Base-by-base conservation (phyloP, 345 rosid genomes). In the Raphanus raphanistrum region DNA sequence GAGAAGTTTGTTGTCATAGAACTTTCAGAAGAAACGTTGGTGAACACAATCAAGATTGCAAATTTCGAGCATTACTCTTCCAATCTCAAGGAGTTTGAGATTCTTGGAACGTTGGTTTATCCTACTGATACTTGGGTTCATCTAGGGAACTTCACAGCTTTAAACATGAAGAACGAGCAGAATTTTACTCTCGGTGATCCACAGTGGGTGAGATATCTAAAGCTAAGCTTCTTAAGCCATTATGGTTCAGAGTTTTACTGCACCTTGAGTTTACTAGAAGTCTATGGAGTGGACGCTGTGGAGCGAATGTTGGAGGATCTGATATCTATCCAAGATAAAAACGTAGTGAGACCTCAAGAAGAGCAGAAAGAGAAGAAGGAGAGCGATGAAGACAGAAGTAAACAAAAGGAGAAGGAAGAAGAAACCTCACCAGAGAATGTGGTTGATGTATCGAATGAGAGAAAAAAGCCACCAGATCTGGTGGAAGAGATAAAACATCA, bases 51-150 rank as follows among this genome's bases (percentile, higher is more conserved):
- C 29, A 87, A 81, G 84, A 84, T 96, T 27, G 99, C 96, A 12
- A 93, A 93, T 75, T 90, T 96, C 50, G 98, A 96, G 86, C 99
- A 96, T 68, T 84, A 96, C 77, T 93, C 99, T 63, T 91, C 98
- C 28, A 93, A 91, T 80, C 74, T 91, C 17, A 96, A 88, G 79
- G 89, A 89, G 43, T 90, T 93, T 83, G 97, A 89, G 84, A 79
- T 95, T 74, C 88, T 81, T 38, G 99, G 98, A 11, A 91, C 96
- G 82, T 80, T 91, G 80, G 89, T 87, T 67, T 95, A 89, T 80
- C 99, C 99, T 0, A 91, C 97, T 16, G 90, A 88, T 65, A 59
- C 71, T 0, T 95, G 98, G 99, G 79, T 85, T 71, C 86, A 83
- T 72, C 85, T 95, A 75, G 97, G 98, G 69, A 93, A 86, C 79